phyloP scores from a whole-genome alignment of 371 early-diverging fungal genomes.

The Homolaphlyctis polyrhiza region DNA sequence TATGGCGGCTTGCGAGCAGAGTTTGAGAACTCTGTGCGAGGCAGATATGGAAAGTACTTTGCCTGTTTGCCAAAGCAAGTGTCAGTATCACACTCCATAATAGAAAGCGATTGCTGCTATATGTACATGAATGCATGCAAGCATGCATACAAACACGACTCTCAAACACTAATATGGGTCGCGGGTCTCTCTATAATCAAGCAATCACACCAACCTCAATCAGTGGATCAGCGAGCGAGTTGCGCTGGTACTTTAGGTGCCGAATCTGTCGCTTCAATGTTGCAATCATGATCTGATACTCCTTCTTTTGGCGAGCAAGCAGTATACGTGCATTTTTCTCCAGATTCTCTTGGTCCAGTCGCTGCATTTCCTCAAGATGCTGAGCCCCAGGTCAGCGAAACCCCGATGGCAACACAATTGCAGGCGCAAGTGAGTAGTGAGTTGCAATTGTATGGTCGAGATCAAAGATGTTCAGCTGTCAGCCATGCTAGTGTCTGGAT shows the following conservation, averaged over 20 bases:
- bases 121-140: not conserved
- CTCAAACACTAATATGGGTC: not conserved
- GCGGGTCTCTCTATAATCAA: not conserved
- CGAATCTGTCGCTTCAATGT: slow-evolving; percentile 32
- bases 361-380: slow-evolving; percentile 8
- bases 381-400: not conserved
- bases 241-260: slow-evolving; percentile 31
- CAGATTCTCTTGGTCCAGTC: slow-evolving; percentile 14
- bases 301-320: slow-evolving; percentile 36
- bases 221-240: slow-evolving; percentile 32
- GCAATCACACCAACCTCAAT: too few relatives aligned
- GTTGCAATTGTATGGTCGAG: not conserved
- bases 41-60: slow-evolving; percentile 38
- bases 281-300: slow-evolving; percentile 33
- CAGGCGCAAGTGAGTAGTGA: not conserved
- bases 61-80: not conserved
- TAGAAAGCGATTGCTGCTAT: not conserved
- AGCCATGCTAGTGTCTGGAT: not conserved
- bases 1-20: slow-evolving; percentile 24
- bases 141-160: not conserved
- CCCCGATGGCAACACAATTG: not conserved
- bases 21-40: slow-evolving; percentile 23
- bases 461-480: too few relatives aligned
- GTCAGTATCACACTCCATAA: not conserved
- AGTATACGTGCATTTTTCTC: slow-evolving; percentile 28